phyloP scores from a whole-genome alignment of 441 rosid genomes.

The Gossypium aridum region DNA sequence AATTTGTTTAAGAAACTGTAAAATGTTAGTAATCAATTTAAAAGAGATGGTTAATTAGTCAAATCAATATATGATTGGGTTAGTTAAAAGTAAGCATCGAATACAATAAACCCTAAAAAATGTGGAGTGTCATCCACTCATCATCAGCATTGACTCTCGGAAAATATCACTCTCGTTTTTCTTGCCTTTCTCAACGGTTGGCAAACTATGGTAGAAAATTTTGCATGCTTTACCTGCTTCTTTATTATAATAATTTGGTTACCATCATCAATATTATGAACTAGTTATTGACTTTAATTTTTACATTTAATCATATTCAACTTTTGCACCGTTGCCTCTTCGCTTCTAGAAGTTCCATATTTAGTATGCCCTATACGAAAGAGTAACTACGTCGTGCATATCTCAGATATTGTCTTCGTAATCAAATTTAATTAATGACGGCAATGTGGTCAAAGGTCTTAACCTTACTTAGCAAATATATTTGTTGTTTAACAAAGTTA shows the following conservation, averaged over 20 bases:
- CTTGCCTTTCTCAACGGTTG: conserved; percentile 34
- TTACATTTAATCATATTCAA: background rate
- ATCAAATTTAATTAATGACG: no score
- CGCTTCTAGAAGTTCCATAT: background rate
- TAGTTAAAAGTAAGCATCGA: background rate
- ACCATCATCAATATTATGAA: background rate
- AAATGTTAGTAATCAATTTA: background rate
- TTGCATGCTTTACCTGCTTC: conserved; percentile 20
- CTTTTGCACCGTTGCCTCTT: background rate
- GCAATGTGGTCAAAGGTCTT: no score
- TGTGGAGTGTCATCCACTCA: conserved; percentile 24
- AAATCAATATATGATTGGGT: conserved; percentile 10
- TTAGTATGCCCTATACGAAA: no score
- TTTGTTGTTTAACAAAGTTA: no score
- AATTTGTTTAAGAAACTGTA: background rate
- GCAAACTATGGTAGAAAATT: conserved; percentile 34
- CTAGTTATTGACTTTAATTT: background rate
- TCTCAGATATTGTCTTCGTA: no score
- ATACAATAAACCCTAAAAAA: background rate
- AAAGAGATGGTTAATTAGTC: conserved; percentile 1
- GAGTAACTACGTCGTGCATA: no score
- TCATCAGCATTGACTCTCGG: conserved; percentile 31
- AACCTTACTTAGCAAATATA: no score
- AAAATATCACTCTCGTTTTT: background rate
- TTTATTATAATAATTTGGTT: background rate